Percentiles rank a stretch among this genome's conserved stretches.
These are phyloP conservation scores for Irpex lacteus DNA, from an alignment of 1,284 basidiomycete species.

Conservation along the genomic window DNA sequence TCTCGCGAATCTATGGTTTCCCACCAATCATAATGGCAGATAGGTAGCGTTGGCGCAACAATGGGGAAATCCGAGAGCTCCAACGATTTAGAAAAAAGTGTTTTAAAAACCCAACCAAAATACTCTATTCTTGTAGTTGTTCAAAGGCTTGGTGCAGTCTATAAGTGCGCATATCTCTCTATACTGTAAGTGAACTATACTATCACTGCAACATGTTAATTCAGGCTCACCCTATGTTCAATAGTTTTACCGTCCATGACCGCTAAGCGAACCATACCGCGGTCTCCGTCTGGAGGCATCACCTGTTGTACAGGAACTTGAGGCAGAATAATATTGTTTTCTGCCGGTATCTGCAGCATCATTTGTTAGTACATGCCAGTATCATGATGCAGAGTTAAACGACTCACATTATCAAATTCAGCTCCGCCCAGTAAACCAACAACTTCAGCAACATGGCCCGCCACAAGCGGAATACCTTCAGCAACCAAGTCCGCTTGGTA, in stretches of 20 bases:
- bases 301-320: background rate
- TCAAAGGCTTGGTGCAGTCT: background rate
- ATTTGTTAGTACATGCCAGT: background rate
- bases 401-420: background rate
- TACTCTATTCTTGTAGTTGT: slow-evolving; percentile 8
- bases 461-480: slow-evolving; percentile 2
- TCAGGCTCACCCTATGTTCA: slow-evolving; percentile 2
- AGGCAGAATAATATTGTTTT: background rate
- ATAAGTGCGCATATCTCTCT: slow-evolving; percentile 4
- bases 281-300: background rate
- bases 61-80: too few species aligned
- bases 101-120: too few species aligned
- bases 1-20: too few species aligned
- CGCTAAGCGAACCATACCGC: slow-evolving; percentile 6
- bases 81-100: too few species aligned
- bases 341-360: background rate
- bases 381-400: background rate
- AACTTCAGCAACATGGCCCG: background rate
- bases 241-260: slow-evolving; percentile 10
- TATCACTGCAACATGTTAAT: background rate
- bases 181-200: background rate
- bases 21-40: too few species aligned
- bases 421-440: background rate
- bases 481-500: slow-evolving; percentile 3
- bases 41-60: too few species aligned